phyloP scores from a whole-genome alignment of 2,329 filamentous ascomycete species.

The Clathrospora elynae region DNA sequence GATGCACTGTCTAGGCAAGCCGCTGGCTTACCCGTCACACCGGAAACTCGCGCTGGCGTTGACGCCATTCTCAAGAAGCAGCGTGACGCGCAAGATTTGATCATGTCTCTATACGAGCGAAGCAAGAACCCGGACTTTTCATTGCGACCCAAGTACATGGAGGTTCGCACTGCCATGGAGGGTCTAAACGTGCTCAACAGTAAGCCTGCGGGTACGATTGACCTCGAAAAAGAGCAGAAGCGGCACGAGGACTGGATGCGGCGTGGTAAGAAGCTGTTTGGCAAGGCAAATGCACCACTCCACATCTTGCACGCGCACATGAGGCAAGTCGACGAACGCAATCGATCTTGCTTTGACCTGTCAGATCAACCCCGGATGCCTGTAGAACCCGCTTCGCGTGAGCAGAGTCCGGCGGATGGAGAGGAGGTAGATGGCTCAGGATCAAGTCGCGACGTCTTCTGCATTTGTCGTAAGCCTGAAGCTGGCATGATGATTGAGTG shows the following conservation, averaged over 20 bases:
- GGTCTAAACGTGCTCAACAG: conserved; percentile 87
- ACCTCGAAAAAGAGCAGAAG: conserved; percentile 92
- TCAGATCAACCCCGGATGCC: conserved; percentile 86
- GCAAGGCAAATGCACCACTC: conserved; percentile 94
- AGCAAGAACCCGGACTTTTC: conserved; percentile 76
- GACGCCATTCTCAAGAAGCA: conserved; percentile 96
- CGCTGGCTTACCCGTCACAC: conserved; percentile 75
- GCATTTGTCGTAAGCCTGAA: conserved; percentile 90
- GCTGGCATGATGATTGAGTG: conserved; percentile 99
- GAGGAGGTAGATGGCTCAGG: conserved; percentile 53
- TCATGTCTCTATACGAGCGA: conserved; percentile 78
- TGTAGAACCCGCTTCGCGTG: conserved; percentile 87
- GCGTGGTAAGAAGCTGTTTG: conserved; percentile 95
- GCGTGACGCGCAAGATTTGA: conserved; percentile 88
- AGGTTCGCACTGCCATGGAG: conserved; percentile 89
- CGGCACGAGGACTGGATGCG: conserved; percentile 99
- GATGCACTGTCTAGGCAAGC: conserved; percentile 90
- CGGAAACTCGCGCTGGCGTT: conserved; percentile 78
- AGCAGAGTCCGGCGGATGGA: conserved; percentile 66
- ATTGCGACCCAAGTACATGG: conserved; percentile 82
- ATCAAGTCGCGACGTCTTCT: conserved; percentile 81
- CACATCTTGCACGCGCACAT: conserved; percentile 96
- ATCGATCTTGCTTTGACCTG: conserved; percentile 88
- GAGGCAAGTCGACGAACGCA: conserved; percentile 88
- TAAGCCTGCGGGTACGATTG: conserved; percentile 86